Evolutionary conservation across 495 filamentous ascomycete genomes (phyloP).

Genomic region (Penicillium coprophilum): DNA sequence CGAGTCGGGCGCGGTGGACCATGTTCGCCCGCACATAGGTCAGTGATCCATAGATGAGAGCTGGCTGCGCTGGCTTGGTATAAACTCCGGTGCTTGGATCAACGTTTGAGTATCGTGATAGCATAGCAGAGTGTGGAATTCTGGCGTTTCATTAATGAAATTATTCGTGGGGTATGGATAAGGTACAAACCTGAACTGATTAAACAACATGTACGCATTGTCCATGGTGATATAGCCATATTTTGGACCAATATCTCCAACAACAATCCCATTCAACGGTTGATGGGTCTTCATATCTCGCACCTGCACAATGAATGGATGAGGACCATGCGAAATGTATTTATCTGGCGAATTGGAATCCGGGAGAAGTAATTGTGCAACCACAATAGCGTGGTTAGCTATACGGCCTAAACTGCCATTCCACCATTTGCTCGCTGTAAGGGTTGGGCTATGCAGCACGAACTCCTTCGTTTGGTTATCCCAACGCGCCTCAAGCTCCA

Average conservation of each 20-base stretch:
- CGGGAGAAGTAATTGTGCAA: conserved; percentile 48
- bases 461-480: conserved; percentile 43
- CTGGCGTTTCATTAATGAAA: conserved; percentile 4
- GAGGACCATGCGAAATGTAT: conserved; percentile 42
- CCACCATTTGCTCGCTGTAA: conserved; percentile 54
- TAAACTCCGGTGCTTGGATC: conserved; percentile 42
- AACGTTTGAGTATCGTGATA: conserved; percentile 45
- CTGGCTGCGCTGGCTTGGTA: conserved; percentile 40
- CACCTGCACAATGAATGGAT: conserved; percentile 51
- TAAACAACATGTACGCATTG: conserved; percentile 53
- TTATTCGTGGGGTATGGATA: not conserved
- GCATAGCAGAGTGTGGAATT: conserved; percentile 48
- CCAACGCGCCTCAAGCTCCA: conserved; percentile 48
- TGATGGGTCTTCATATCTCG: conserved; percentile 45
- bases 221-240: conserved; percentile 50
- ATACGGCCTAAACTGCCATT: conserved; percentile 48
- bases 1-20: conserved; percentile 47
- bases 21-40: conserved; percentile 47
- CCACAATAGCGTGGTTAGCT: conserved; percentile 45
- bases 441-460: conserved; percentile 45
- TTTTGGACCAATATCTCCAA: conserved; percentile 52
- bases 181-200: conserved; percentile 33
- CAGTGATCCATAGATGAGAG: conserved; percentile 48
- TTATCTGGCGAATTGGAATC: conserved; percentile 15
- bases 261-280: conserved; percentile 42